Conservation (phyloP, 176 grass and related monocot species). For the Aegilops tauschii region DNA sequence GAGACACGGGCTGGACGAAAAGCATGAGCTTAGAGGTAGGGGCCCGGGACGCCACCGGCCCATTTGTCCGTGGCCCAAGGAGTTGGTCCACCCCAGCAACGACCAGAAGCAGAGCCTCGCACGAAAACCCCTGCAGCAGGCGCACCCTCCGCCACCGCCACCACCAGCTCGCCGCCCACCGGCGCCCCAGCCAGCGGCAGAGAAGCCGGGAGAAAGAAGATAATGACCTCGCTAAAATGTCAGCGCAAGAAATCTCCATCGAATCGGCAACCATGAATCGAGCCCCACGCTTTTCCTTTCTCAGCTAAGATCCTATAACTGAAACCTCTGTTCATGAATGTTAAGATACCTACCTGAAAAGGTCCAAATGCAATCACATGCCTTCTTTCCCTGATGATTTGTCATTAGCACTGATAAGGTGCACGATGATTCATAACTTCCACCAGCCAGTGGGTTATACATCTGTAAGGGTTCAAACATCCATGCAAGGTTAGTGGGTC, state of each 20-base stretch:
- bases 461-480: conserved; percentile 2
- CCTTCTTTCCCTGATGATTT: background rate
- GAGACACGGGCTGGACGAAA: too few relatives aligned
- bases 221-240: background rate
- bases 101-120: too few relatives aligned
- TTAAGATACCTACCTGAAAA: background rate
- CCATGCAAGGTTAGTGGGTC: background rate
- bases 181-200: too few relatives aligned
- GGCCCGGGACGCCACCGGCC: too few relatives aligned
- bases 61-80: too few relatives aligned
- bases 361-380: background rate
- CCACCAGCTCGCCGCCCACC: too few relatives aligned
- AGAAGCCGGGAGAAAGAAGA: background rate
- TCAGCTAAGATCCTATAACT: conserved; percentile 10
- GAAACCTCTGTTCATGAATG: background rate
- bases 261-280: background rate
- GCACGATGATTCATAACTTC: background rate
- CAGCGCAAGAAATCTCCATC: background rate
- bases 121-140: too few relatives aligned
- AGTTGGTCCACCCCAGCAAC: too few relatives aligned
- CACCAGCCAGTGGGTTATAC: background rate
- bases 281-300: background rate
- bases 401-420: conserved; percentile 3
- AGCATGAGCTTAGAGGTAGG: too few relatives aligned
- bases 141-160: too few relatives aligned